Evolutionary conservation across 371 early-diverging fungal genomes (phyloP), one percentile per base, ranked within the genome.

Genomic region (Mortierella sp.): DNA sequence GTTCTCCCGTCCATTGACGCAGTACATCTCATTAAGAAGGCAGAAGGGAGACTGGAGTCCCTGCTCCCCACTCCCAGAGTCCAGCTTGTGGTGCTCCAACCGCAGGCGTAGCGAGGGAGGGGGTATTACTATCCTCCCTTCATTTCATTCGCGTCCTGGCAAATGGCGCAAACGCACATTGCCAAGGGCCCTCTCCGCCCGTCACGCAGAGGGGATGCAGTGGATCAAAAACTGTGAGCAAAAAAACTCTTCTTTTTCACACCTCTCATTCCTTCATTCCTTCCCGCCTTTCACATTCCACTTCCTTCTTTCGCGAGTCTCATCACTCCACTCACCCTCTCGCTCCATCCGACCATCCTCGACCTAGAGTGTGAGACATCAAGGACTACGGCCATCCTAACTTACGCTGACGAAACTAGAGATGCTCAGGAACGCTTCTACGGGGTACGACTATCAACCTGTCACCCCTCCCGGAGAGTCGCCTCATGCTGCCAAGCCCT

Each of bases 391-490:
- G n/a, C n/a, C n/a, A n/a, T n/a, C n/a, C n/a, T n/a, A n/a, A n/a
- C n/a, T n/a, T n/a, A n/a, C 39, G 8, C 39, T 7, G 39, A 39
- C 39, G 34, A 34, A 34, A 34, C 34, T 10, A n/a, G n/a, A n/a
- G n/a, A 73, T 73, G 67, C 67, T 67, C 63, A 57, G 53, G 53
- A 63, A 66, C 60, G 46, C 45, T 6, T 40, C 44, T 43, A 46
- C 46, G 24, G 51, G 49, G 54, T 14, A 44, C 46, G 62, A 57
- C 9, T 69, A 69, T 58, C 62, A 61, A 29, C 73, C 67, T 21
- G 67, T 72, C 1, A 72, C 74, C 1, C 74, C 67, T 44, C 74
- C 74, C 5, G 67, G 48, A 40, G 67, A 67, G 47, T 19, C 29
- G 9, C 73, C 57, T 1, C 54, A 61, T 17, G 24, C 54, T 7